Evolutionary conservation across 2,329 filamentous ascomycete genomes (phyloP).

Genomic region (Albophoma yamanashiensis): DNA sequence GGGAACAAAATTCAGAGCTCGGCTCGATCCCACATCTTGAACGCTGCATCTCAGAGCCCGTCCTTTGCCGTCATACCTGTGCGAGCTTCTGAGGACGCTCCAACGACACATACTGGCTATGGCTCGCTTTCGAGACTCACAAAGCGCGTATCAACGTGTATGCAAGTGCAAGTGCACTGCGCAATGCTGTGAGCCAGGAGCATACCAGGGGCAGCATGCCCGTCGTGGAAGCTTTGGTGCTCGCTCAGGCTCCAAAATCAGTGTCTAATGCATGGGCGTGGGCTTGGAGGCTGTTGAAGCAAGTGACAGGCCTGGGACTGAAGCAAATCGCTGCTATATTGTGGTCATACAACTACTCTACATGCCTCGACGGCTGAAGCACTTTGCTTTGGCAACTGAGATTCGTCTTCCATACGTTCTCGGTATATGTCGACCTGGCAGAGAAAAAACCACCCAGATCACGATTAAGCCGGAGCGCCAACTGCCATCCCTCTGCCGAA

Average conservation of each 20-base stretch:
- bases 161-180: neutral
- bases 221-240: neutral
- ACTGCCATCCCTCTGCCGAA: slow-evolving; percentile 70
- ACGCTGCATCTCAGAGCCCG: neutral
- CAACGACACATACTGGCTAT: neutral
- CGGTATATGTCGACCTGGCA: slow-evolving; percentile 74
- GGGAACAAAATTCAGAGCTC: neutral
- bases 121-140: neutral
- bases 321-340: neutral
- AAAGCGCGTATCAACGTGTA: neutral
- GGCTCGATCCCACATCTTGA: neutral
- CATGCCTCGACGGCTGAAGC: slow-evolving; percentile 45
- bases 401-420: slow-evolving; percentile 55
- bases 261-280: neutral
- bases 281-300: neutral
- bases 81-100: neutral
- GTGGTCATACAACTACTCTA: slow-evolving; percentile 4
- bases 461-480: slow-evolving; percentile 99
- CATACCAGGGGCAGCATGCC: neutral
- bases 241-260: neutral
- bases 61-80: neutral
- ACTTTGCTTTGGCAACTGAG: slow-evolving; percentile 50
- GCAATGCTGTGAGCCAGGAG: neutral
- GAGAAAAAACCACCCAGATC: slow-evolving; percentile 59
- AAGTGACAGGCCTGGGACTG: neutral